Base-by-base conservation (phyloP, 495 filamentous ascomycete species). In the Aspergillus homomorphus region DNA sequence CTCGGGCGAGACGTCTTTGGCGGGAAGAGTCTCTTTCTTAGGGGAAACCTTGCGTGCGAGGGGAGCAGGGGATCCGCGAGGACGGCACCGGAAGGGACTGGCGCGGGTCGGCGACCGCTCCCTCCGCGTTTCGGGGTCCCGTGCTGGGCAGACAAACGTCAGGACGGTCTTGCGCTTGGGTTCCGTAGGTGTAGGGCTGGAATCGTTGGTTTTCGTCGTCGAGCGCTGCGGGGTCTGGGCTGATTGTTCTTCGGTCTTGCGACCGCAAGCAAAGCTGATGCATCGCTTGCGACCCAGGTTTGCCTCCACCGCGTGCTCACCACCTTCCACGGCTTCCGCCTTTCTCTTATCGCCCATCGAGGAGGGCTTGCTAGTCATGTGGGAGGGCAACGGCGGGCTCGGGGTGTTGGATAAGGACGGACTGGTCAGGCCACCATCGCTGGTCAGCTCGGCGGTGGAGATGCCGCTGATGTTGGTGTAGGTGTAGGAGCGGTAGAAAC, bases 341-440 rank as follows among this genome's bases (percentile, higher is more conserved):
- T 74, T 65, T 12, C 66, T 19, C 30, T 41, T 75, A 48, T 69
- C 71, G 23, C 55, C 61, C 23, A 58, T 30, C 58, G 61, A 45
- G 2, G 65, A 53, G 4, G 62, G 51, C 53, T 70, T 69, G 30
- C 61, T 54, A 57, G 71, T 64, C 54, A 73, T 58, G 20, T 68
- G 68, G 30, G 79, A 67, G 0, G 86, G 84, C 5, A 84, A 71
- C 23, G 90, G 91, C 10, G 94, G 94, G 67, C 94, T 98, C 7
- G 93, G 90, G 14, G 91, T 90, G 67, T 83, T 90, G 51, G 90
- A 89, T 21, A 91, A 78, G n/a, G 91, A 85, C 45, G 94, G 91
- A 62, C 91, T 95, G n/a, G 92, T 96, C 43, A 91, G 73, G 48
- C 90, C 93, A 42, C 88, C 94, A 66, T 96, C 94, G 72, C 91